phyloP scores from a whole-genome alignment of 208 protist species.

The Tritrichomonas musculus region DNA sequence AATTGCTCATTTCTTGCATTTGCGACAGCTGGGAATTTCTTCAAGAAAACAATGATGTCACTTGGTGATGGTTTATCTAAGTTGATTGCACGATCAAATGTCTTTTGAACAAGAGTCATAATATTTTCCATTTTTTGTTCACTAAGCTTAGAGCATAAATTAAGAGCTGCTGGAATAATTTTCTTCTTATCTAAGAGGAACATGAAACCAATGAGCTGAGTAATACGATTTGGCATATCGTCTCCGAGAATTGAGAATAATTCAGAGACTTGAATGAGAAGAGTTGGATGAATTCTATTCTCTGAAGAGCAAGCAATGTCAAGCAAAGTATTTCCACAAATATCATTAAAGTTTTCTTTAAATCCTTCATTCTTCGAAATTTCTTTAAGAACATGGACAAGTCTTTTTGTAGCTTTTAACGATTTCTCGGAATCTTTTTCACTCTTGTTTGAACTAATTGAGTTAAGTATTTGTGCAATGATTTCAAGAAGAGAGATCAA shows the following conservation, averaged over 20 bases:
- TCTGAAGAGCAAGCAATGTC: not conserved
- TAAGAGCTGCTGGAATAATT: not conserved
- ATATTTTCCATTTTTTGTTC: not conserved
- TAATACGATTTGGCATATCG: not conserved
- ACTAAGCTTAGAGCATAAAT: not conserved
- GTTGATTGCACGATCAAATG: not conserved
- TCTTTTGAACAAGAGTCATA: not conserved
- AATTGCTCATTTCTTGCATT: not conserved
- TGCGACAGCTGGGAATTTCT: not conserved
- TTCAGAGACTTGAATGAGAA: not conserved
- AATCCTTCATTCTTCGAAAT: not conserved
- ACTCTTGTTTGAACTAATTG: too few species aligned
- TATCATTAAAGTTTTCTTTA: not conserved
- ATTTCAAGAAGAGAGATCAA: too few species aligned
- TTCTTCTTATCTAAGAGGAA: not conserved
- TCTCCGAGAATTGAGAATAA: not conserved
- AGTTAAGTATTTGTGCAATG: too few species aligned
- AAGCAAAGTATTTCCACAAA: not conserved
- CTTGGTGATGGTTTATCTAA: not conserved
- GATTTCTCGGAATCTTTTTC: too few species aligned
- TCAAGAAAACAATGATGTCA: not conserved
- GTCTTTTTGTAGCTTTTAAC: too few species aligned
- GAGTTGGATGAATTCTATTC: not conserved
- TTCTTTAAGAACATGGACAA: not conserved
- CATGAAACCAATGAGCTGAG: not conserved